A percentile compares a stretch with the other conserved stretches of the same genome.
Conservation (phyloP, 371 early-diverging fungal species). For the Mortierella sp. region DNA sequence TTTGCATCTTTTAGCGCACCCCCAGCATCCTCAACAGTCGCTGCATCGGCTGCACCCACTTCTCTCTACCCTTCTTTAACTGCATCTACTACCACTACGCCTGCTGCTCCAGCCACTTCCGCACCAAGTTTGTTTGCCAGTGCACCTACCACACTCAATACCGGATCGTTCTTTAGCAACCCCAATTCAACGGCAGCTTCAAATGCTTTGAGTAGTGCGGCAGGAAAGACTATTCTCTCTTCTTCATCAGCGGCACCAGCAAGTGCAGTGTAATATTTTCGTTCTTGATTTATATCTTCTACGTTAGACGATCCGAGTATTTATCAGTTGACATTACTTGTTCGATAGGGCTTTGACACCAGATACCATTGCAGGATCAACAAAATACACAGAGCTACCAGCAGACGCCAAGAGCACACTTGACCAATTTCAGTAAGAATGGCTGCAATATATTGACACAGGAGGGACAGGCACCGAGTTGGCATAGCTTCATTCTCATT, state of each 20-base stretch:
- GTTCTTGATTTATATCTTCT: neutral
- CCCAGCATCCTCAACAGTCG: neutral
- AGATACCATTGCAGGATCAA: constrained; percentile 48
- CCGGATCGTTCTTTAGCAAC: constrained; percentile 26
- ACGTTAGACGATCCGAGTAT: too few relatives aligned
- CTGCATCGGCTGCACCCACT: constrained; percentile 1
- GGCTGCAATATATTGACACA: neutral
- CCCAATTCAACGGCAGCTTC: constrained; percentile 33
- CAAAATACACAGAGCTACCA: constrained; percentile 49
- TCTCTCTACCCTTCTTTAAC: constrained; percentile 14
- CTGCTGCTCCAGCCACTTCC: constrained; percentile 4
- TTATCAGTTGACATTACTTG: neutral
- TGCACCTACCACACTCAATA: constrained; percentile 18
- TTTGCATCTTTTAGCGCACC: constrained; percentile 1
- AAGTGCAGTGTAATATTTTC: constrained; percentile 25
- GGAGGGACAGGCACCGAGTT: too few relatives aligned
- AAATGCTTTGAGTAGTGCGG: constrained; percentile 25
- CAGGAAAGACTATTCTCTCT: constrained; percentile 16
- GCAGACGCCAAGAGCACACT: constrained; percentile 42
- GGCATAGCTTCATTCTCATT: neutral
- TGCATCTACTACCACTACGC: constrained; percentile 4
- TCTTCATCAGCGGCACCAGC: constrained; percentile 15
- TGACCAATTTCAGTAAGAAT: constrained; percentile 47
- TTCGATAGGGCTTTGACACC: constrained; percentile 32
- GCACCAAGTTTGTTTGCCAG: constrained; percentile 25